Evolutionary conservation across 1,284 basidiomycete species (phyloP).

Genomic region (Golubevia pallescens): DNA sequence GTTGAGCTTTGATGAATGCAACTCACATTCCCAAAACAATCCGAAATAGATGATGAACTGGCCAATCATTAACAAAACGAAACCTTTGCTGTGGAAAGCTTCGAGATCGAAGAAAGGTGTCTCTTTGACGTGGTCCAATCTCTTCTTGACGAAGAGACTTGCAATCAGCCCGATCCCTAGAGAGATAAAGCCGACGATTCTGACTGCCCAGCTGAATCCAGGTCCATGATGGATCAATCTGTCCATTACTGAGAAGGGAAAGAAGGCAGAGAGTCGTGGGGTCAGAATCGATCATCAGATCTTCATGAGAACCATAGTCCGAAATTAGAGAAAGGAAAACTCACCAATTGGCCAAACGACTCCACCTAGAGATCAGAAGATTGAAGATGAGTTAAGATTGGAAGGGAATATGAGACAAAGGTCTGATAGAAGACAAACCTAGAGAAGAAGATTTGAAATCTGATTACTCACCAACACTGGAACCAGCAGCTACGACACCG

Average conservation of each 20-base stretch:
- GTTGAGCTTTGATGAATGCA: too few relatives aligned
- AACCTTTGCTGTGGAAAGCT: constrained; percentile 8
- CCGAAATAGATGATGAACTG: constrained; percentile 19
- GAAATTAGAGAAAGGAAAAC: too few relatives aligned
- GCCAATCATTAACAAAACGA: constrained; percentile 9
- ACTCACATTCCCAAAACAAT: constrained; percentile 7
- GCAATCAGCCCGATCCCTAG: constrained; percentile 6
- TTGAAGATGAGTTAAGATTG: too few relatives aligned
- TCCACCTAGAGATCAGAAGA: too few relatives aligned
- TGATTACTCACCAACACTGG: constrained; percentile 7
- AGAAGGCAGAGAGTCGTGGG: too few relatives aligned
- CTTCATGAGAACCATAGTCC: too few relatives aligned
- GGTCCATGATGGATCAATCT: constrained; percentile 13
- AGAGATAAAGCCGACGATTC: constrained; percentile 13
- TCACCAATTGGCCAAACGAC: too few relatives aligned
- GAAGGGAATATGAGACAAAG: too few relatives aligned
- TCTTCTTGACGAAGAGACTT: constrained; percentile 9
- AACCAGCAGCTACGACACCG: constrained; percentile 13
- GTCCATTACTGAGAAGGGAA: constrained; percentile 9
- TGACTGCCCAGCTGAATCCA: constrained; percentile 10
- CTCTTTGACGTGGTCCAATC: constrained; percentile 5
- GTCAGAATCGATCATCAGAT: too few relatives aligned
- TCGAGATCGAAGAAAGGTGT: constrained; percentile 13
- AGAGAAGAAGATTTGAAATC: too few relatives aligned
- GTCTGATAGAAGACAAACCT: too few relatives aligned